Base-by-base conservation (phyloP, 2,329 filamentous ascomycete genomes). In the Pyrenophora teres region DNA sequence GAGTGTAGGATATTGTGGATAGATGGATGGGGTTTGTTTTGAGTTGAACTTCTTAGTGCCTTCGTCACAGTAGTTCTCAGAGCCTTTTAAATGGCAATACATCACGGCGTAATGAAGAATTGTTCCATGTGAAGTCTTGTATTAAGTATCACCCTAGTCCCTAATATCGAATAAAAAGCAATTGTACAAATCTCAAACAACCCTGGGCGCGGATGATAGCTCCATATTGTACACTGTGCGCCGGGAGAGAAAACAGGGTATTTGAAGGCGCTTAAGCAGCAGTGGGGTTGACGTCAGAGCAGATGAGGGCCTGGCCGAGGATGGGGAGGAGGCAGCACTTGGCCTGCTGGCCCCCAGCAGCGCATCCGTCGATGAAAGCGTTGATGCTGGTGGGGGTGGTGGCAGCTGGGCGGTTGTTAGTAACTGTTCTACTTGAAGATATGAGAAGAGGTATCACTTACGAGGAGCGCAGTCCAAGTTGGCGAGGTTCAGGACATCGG, bases 311-410 rank as follows among this genome's bases (percentile, higher is more conserved):
- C 66, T 75, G 74, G 41, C 65, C 73, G 43, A 75, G 65, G 60
- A 85, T 76, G 6, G 82, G 82, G 15, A 85, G 58, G 10, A 79
- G 68, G 59, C 83, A 86, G 78, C 83, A 85, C 61, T 81, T 81
- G 50, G 81, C 81, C 54, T 78, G 78, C 72, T 84, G 81, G 44
- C 81, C 81, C 4, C 76, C 74, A 4, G 60, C 74, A 2, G 80
- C 46, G 63, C 81, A 84, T 57, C 78, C 70, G 18, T 71, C 68
- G 53, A 74, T 69, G 70, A 84, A 82, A 51, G 74, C 64, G 18
- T 72, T 68, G 44, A 75, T 72, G 55, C 67, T 64, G 32, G 63
- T 62, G 12, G 81, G 80, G 4, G 60, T 66, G 40, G 50, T 54
- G 7, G 61, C 43, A n/a, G 74, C 74, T 76, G 50, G n/a, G 9